A percentile compares a stretch with the other conserved stretches of the same genome.
Conservation (phyloP, 305 asterid species). For the Striga hermonthica region DNA sequence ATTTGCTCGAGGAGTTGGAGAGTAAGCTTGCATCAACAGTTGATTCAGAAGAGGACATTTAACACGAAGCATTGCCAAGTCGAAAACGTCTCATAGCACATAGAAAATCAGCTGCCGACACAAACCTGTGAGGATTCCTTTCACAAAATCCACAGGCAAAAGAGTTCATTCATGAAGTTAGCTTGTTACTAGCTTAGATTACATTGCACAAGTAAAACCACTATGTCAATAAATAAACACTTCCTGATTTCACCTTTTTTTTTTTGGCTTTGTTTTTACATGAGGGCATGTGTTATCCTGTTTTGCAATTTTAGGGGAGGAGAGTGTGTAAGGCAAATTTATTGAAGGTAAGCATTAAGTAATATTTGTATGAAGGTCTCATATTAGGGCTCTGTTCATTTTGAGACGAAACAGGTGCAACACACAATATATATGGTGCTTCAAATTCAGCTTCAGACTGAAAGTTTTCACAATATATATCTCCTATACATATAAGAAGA, state of each 20-base stretch:
- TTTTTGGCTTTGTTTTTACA: no score
- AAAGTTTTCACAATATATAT: no score
- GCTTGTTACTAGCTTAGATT: conserved; percentile 31
- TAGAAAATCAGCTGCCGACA: conserved; percentile 22
- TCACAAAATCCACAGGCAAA: background rate
- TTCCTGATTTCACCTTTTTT: no score
- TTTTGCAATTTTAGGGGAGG: conserved; percentile 26
- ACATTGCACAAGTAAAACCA: conserved; percentile 19
- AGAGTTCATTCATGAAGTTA: conserved; percentile 24
- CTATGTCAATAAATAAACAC: conserved; percentile 38
- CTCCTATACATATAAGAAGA: no score
- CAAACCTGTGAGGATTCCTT: conserved; percentile 17
- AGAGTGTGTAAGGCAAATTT: conserved; percentile 16
- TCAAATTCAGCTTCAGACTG: no score
- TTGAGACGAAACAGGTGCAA: background rate
- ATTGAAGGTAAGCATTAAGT: conserved; percentile 22
- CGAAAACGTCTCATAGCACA: conserved; percentile 14
- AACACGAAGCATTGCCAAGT: conserved; percentile 28
- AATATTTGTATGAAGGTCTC: conserved; percentile 22
- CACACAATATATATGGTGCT: no score
- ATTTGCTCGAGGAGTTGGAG: conserved; percentile 84
- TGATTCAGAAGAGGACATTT: conserved; percentile 40
- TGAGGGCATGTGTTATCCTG: conserved; percentile 30
- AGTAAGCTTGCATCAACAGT: conserved; percentile 53
- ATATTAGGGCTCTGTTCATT: conserved; percentile 13